Evolutionary conservation across 2,329 filamentous ascomycete species (phyloP), one percentile per base, ranked within the genome.

Genomic region (Microcera coccophila): DNA sequence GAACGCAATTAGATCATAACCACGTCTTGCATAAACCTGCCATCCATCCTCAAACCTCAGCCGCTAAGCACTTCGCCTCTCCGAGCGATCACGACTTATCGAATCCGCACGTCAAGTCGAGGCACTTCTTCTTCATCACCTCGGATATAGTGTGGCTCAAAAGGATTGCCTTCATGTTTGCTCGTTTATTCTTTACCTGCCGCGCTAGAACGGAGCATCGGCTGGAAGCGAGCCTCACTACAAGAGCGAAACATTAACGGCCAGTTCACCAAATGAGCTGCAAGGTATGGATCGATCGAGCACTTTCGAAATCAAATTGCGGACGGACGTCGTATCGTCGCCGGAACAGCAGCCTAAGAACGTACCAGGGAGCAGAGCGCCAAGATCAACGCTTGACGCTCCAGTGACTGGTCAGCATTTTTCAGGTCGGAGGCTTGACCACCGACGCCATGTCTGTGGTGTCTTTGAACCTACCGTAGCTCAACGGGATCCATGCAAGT

Each of bases 361-460:
- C n/a, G n/a, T n/a, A n/a, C n/a, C n/a, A n/a, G n/a, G n/a, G n/a
- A n/a, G n/a, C n/a, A n/a, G n/a, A n/a, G n/a, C n/a, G n/a, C n/a
- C n/a, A n/a, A n/a, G n/a, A n/a, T n/a, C n/a, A n/a, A n/a, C 38
- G 36, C 37, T 32, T 37, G 21, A 22, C 41, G 16, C n/a, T 19
- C 36, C n/a, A 29, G 39, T 38, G 34, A 42, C 32, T 33, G 32
- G 32, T 28, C 36, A 48, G 42, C 28, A 45, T 45, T 33, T 35
- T 28, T 21, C 33, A 33, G 20, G 43, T 48, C 50, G 44, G 38
- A 43, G 42, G 36, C 36, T 41, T 36, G 36, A 36, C 37, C 32
- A 22, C 39, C 37, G 20, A 44, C 34, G 35, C 39, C n/a, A n/a
- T n/a, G 31, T 40, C 51, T 36, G 46, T 46, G 39, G 32, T 45